Evolutionary conservation across 495 filamentous ascomycete species (phyloP).

Genomic region (Penicillium psychrofluorescens): DNA sequence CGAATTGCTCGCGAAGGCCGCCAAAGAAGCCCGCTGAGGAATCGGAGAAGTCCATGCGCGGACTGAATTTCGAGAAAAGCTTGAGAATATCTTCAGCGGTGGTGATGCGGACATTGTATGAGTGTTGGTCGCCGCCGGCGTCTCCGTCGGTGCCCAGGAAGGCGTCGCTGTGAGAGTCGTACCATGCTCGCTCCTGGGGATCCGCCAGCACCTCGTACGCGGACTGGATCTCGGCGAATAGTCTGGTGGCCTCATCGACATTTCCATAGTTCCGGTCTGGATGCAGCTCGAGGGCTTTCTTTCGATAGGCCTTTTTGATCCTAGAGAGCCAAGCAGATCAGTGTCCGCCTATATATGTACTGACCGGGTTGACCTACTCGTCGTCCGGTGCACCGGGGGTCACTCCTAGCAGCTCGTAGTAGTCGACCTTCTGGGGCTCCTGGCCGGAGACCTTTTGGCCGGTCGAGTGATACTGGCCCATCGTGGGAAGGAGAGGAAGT

Average conservation of each 20-base stretch:
- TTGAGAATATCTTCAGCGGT: slow-evolving; percentile 68
- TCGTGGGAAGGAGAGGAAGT: slow-evolving; percentile 20
- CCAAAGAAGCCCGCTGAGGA: slow-evolving; percentile 74
- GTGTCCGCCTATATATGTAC: neutral
- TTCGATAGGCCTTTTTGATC: slow-evolving; percentile 88
- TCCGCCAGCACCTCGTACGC: slow-evolving; percentile 95
- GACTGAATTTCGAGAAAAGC: slow-evolving; percentile 68
- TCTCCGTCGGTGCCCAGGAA: slow-evolving; percentile 57
- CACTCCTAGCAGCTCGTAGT: slow-evolving; percentile 83
- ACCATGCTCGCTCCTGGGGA: slow-evolving; percentile 93
- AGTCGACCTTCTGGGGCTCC: slow-evolving; percentile 60
- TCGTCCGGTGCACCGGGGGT: slow-evolving; percentile 67
- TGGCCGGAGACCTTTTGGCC: slow-evolving; percentile 21
- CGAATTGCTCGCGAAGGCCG: slow-evolving; percentile 65
- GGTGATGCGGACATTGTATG: slow-evolving; percentile 60
- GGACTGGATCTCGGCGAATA: slow-evolving; percentile 85
- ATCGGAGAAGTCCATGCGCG: slow-evolving; percentile 70
- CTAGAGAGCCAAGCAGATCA: slow-evolving; percentile 33
- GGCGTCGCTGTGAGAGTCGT: slow-evolving; percentile 85
- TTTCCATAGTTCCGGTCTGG: slow-evolving; percentile 92
- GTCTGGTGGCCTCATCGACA: slow-evolving; percentile 69
- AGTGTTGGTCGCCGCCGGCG: slow-evolving; percentile 41
- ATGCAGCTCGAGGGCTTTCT: slow-evolving; percentile 86
- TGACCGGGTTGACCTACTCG: slow-evolving; percentile 51
- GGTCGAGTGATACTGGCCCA: slow-evolving; percentile 80